Base-by-base conservation (phyloP, 805 yeast genomes). In the Kodamaea lidongshanica region DNA sequence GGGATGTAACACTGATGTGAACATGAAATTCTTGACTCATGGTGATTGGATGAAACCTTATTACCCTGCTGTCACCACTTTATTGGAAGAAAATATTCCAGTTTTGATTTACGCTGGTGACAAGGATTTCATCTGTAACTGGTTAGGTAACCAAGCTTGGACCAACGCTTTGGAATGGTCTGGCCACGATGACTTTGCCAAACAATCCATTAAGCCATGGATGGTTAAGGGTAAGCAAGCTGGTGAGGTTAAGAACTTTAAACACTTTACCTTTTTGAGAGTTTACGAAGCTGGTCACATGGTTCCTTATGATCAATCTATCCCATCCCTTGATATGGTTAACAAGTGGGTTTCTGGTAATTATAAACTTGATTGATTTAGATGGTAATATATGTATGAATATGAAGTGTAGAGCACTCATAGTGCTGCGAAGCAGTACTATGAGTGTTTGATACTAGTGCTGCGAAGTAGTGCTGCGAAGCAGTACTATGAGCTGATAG, bases 1-100 rank as follows among this genome's bases (percentile, higher is more conserved):
- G 45, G 72, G 82, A 10, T 87, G 96, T 65, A 84, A 80, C 61
- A 73, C 73, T 48, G 80, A 77, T 36, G 77, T 89, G 38, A 78
- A 77, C 67, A 71, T 79, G 53, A 79, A 83, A 67, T 89, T 89
- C 58, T 49, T 81, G 41, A 73, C 85, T 44, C 76, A 84, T 12
- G 96, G 96, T 40, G 98, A 89, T 61, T 82, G 89, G 81, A 77
- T 82, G 79, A 79, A 79, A 56, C 95, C 95, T 15, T 86, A 78
- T 52, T 56, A 54, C 47, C 56, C 51, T 50, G 52, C 54, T 23
- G 85, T 89, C 22, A 66, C 78, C 14, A 73, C 73, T 26, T 61
- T 87, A 39, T 67, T 86, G 45, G 79, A 83, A 46, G 56, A 67
- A 35, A 79, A 73, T 15, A 50, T 85, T 27, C 95, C 95, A 12